Base-by-base conservation (phyloP, 345 rosid species). In the Salix viminalis region DNA sequence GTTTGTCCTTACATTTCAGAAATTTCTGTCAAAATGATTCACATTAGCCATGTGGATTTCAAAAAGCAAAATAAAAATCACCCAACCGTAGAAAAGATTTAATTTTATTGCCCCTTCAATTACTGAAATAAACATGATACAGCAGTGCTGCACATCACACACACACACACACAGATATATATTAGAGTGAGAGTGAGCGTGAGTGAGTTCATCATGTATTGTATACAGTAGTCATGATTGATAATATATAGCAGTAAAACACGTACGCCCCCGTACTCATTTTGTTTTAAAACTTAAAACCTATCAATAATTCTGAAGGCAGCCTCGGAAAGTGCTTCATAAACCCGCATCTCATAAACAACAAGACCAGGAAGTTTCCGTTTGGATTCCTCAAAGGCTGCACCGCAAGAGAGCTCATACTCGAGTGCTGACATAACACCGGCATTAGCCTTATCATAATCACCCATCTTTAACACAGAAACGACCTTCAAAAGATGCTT, bases 261-360 rank as follows among this genome's bases (percentile, higher is more conserved):
- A 4, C 36, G 5, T 1, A 0, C 6, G 6, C 37, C 13, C 44
- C 50, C 50, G 5, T 14, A 13, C 13, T 46, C 50, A 46, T 46
- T 14, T 69, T n/a, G 41, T 28, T 28, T 18, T 26, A 21, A 1
- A 6, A 46, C 19, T 61, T 77, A 83, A 36, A 85, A 60, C 30
- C 84, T 69, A 70, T 83, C 86, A 70, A 83, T 67, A 2, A 86
- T 83, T 26, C 79, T 61, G 79, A 86, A 7, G 4, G 75, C 79
- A 10, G 72, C 81, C 1, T 67, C 77, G 41, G 80, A 64, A 14
- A 83, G 86, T 26, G 50, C 64, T 23, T 67, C 82, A 69, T 48
- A 79, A 37, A 75, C 74, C 67, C 41, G 58, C 67, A 83, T 79
- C 2, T 75, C 68, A 76, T 69, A 65, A 54, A 61, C 6, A 44